Conservation (phyloP, 2,329 filamentous ascomycete genomes). For the Diaporthe velutina region DNA sequence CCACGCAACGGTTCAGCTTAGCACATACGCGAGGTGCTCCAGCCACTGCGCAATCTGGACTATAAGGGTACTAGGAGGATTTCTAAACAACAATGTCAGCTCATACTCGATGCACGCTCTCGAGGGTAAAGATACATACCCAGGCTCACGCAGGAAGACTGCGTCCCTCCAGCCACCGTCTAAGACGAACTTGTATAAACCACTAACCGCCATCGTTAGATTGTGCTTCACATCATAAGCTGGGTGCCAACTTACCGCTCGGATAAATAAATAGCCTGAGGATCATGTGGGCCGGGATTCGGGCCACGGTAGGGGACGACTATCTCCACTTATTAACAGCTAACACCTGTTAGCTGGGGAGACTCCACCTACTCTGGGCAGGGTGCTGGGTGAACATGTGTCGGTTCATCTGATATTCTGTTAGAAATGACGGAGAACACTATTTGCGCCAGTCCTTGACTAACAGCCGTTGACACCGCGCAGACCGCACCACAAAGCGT, state of each 20-base stretch:
- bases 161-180: neutral
- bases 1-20: too few relatives aligned
- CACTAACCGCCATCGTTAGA: neutral
- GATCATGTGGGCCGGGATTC: neutral
- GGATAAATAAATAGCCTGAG: neutral
- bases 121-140: neutral
- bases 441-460: too few relatives aligned
- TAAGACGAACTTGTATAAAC: neutral
- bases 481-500: neutral
- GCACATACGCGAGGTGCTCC: neutral
- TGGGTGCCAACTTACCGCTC: neutral
- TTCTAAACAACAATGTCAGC: neutral
- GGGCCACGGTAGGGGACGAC: neutral
- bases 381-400: neutral
- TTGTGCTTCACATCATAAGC: fast-evolving
- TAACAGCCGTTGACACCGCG: neutral
- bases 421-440: neutral
- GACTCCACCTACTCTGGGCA: neutral
- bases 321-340: neutral
- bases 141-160: neutral
- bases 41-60: neutral
- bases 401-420: neutral
- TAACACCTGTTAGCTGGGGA: too few relatives aligned
- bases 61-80: neutral
- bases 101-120: neutral